phyloP scores from a whole-genome alignment of 192 early-diverging fungal species.

The Helicostylum pulchrum region DNA sequence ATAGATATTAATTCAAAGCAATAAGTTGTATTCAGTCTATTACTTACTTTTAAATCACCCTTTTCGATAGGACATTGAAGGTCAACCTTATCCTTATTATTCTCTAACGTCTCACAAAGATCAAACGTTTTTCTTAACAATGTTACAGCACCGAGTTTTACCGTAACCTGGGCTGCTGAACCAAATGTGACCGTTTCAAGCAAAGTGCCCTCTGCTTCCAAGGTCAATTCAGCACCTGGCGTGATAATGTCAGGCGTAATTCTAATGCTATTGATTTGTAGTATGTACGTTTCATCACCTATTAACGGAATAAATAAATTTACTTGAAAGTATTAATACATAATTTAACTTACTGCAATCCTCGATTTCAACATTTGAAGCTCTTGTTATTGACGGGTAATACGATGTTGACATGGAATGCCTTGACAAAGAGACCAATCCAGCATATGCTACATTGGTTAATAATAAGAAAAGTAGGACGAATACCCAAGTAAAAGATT shows the following conservation, averaged over 20 bases:
- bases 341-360: no score
- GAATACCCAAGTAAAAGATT: no score
- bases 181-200: background rate
- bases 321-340: no score
- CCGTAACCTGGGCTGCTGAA: background rate
- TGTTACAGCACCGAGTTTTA: conserved; percentile 4
- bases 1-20: background rate
- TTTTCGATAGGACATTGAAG: conserved; percentile 7
- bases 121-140: conserved; percentile 1
- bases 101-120: background rate
- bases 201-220: background rate
- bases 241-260: background rate
- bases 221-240: conserved; percentile 2
- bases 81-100: background rate
- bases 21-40: background rate
- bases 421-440: no score
- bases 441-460: no score
- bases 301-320: no score
- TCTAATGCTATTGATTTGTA: background rate
- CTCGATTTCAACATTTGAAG: no score
- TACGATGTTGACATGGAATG: no score
- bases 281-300: no score
- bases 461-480: no score
- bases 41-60: background rate
- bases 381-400: no score